Base-by-base conservation (phyloP, 2,329 filamentous ascomycete species). In the Zalaria sp. region DNA sequence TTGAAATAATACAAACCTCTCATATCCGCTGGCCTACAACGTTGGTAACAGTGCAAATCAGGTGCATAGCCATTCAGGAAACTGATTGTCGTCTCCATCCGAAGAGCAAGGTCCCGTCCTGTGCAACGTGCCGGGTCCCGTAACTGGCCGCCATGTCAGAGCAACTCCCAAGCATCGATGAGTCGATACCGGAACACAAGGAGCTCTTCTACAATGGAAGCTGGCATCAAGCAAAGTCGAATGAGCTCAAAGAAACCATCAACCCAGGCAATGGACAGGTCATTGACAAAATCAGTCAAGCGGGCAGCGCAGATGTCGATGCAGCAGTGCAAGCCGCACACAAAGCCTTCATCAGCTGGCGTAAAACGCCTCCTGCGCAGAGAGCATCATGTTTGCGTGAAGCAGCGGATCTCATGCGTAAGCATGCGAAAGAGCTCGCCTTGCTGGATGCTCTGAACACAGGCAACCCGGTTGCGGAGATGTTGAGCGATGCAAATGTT, bases 291-390 rank as follows among this genome's bases (percentile, higher is more conserved):
- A 66, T 63, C 29, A 66, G 67, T 4, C 63, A 59, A 35, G 69
- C 65, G 50, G 62, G 64, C 28, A 62, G 66, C 11, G 72, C 74
- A 35, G 79, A 83, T 57, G 77, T 81, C 41, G 71, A 79, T 45
- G 58, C 57, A 3, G 72, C 77, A 2, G 75, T 81, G 5, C 60
- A 74, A 49, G 67, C 70, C 34, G 72, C 79, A 0, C 66, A 80
- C 44, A 60, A 61, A 11, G 74, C 75, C 3, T 83, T 83, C 51
- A 60, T 75, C 46, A 59, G 60, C 18, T 83, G 73, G 59, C 68
- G 65, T 43, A 77, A 74, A 47, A 59, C 70, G 47, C 45, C 49
- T 7, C 45, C 45, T 11, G 25, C 39, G 4, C 41, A 49, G 37
- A n/a, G 51, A 42, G 45, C 47, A 9, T 37, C 41, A 10, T 34